Evolutionary conservation across 2,329 filamentous ascomycete genomes (phyloP).

Genomic region (Pseudogymnoascus pannorum): DNA sequence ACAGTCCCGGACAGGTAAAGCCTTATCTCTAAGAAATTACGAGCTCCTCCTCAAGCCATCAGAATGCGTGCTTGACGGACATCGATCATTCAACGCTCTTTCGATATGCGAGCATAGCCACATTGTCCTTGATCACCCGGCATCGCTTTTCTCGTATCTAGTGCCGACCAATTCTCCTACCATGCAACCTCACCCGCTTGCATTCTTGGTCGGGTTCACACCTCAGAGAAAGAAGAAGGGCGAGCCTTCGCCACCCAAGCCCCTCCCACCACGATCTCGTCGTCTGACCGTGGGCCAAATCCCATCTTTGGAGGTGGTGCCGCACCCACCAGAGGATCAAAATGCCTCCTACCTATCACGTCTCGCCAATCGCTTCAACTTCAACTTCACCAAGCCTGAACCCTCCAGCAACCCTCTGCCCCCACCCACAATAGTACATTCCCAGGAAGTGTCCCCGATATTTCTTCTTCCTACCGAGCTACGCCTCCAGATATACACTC

Average conservation of each 20-base stretch:
- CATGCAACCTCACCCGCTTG: background rate
- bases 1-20: background rate
- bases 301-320: background rate
- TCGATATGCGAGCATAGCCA: background rate
- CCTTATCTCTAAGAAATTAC: background rate
- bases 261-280: background rate
- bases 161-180: background rate
- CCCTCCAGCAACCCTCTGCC: background rate
- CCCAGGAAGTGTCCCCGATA: background rate
- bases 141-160: background rate
- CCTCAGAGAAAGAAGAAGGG: background rate
- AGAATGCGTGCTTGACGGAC: background rate
- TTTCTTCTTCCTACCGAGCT: background rate
- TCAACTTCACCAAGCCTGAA: background rate
- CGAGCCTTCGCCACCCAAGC: background rate
- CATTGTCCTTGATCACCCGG: background rate
- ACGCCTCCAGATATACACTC: slow-evolving; percentile 1
- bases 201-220: background rate
- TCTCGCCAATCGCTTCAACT: background rate
- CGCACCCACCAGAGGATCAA: background rate
- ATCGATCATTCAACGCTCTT: background rate
- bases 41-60: background rate
- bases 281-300: background rate
- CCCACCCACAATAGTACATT: background rate
- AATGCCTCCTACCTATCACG: background rate